Evolutionary conservation across 441 rosid genomes (phyloP), one percentile per base, ranked within the genome.

Genomic region (Jatropha podagrica): DNA sequence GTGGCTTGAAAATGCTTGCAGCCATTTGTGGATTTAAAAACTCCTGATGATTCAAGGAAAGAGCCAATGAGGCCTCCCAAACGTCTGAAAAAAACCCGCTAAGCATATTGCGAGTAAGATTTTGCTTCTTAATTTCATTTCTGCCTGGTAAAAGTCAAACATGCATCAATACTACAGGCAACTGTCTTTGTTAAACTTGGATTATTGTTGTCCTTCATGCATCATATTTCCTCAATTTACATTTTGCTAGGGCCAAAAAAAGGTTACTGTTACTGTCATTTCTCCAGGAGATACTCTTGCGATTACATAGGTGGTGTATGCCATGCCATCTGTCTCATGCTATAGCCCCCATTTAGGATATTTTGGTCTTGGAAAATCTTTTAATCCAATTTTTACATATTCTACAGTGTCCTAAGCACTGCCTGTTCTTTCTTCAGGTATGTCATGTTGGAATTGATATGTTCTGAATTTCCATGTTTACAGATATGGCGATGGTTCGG

Each of bases 1-100:
- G 37, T 58, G 46, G 10, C 14, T 38, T 65, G 23, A n/a, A 61
- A 12, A 38, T 44, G 13, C 65, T 68, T 78, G 88, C 95, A 95
- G 99, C 94, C 95, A 46, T 89, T 86, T 74, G 69, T 86, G 48
- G 91, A 91, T 49, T 71, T 80, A 10, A 90, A 86, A 77, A 74
- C 84, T 52, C 77, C 80, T 0, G 92, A 93, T 76, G 96, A 89
- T 72, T 14, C 80, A 41, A 84, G 87, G 86, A 93, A 93, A 84
- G 97, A 85, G 76, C 68, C 83, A 6, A 49, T 65, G 62, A 86
- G 83, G 74, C 86, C 91, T 32, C 76, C 95, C 11, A 93, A 92
- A 80, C 92, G 96, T 59, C 42, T 73, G 62, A 93, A 87, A 85
- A 95, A 88, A 75, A 70, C 85, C 17, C 93, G 94, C 58, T 95